Evolutionary conservation across 2,329 filamentous ascomycete species (phyloP), one percentile per base, ranked within the genome.

Genomic region (Ampelomyces quisqualis): DNA sequence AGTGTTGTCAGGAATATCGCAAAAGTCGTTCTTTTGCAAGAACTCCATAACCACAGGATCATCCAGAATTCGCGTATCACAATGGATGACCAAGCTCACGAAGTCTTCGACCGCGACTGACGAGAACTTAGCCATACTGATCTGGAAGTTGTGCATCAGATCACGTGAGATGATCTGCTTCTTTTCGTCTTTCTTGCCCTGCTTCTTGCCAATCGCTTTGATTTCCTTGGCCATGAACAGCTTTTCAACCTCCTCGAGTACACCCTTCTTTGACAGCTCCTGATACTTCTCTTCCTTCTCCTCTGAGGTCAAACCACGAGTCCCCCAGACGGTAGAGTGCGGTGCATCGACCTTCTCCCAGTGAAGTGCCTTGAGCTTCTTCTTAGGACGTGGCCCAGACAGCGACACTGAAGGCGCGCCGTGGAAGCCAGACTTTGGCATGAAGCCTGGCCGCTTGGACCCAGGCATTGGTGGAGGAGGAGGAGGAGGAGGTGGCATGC

Each of bases 321-420:
- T 79, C 22, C 90, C 90, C 91, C 91, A 97, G 57, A 96, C 88
- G 38, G 91, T 96, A 35, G 89, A 86, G 65, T 93, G 83, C 15
- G 90, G 88, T 38, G 87, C 81, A 70, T 98, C 93, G 39, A 98
- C 89, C 76, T 97, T 97, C 72, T 98, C 93, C 91, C 93, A 97
- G 73, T 98, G 93, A 55, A 98, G 78, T 44, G 91, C 91, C 81
- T 98, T 98, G 70, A 98, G 88, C 77, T 97, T 98, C 82, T 95
- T 97, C 80, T 96, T 97, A 15, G 93, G 90, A 57, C 91, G 78
- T 37, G 90, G 88, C 46, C 90, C 86, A 23, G 88, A 85, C 58
- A 95, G 72, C 29, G 85, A 82, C 54, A 88, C 76, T 6, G 81
- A 79, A 15, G 81, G 72, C 10, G 77, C 63, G 4, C 77, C 65